A percentile compares a stretch with the other conserved stretches of the same genome.
phyloP scores from a whole-genome alignment of 805 yeast species.

The Starmerella asiatica region DNA sequence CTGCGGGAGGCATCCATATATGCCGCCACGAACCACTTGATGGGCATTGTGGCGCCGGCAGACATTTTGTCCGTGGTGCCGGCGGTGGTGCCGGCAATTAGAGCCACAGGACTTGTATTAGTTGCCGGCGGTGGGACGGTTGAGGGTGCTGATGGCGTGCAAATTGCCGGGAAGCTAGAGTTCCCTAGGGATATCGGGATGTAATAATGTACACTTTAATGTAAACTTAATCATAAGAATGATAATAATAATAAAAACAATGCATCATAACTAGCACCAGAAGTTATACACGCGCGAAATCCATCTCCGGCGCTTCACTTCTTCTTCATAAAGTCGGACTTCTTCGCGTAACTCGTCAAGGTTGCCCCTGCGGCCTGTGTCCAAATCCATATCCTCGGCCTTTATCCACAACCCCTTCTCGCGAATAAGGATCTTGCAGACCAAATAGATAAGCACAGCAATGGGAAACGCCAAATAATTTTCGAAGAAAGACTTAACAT shows the following conservation, averaged over 20 bases:
- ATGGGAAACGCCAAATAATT: constrained; percentile 39
- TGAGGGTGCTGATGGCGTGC: constrained; percentile 47
- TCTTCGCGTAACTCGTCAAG: constrained; percentile 5
- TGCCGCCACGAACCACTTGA: constrained; percentile 66
- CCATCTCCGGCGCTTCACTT: background rate
- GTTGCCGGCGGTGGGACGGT: constrained; percentile 37
- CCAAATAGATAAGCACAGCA: constrained; percentile 34
- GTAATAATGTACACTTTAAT: background rate
- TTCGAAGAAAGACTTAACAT: constrained; percentile 37
- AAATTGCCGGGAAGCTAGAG: constrained; percentile 48
- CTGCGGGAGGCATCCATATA: constrained; percentile 71
- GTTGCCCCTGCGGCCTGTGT: constrained; percentile 50
- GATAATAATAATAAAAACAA: too few species aligned
- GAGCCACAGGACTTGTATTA: constrained; percentile 68
- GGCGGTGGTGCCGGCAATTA: constrained; percentile 54
- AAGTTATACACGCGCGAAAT: constrained; percentile 4
- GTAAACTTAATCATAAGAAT: too few species aligned
- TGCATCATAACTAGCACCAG: background rate
- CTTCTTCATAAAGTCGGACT: constrained; percentile 2
- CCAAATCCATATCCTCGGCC: constrained; percentile 43
- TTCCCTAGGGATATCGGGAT: constrained; percentile 28
- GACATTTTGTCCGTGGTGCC: constrained; percentile 62
- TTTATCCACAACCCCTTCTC: constrained; percentile 30
- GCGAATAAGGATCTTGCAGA: constrained; percentile 38
- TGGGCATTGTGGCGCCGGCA: constrained; percentile 70